phyloP scores from a whole-genome alignment of 805 yeast species.

The Teunomyces pallodes region DNA sequence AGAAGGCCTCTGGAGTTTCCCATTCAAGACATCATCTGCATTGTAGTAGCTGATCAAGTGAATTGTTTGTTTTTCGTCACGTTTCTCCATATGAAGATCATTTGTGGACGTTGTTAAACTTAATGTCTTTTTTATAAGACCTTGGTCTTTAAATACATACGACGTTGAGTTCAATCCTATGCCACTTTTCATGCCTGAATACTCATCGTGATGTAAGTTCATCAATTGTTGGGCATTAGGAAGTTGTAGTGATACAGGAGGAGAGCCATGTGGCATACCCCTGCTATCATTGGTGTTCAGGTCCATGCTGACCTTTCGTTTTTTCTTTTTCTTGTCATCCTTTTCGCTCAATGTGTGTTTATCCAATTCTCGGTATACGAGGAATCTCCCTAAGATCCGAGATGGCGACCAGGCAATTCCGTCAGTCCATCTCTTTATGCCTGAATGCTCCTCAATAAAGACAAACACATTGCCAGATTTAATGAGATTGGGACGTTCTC shows the following conservation, averaged over 20 bases:
- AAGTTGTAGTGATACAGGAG: constrained; percentile 7
- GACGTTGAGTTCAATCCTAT: constrained; percentile 50
- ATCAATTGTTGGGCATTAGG: constrained; percentile 4
- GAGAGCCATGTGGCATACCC: constrained; percentile 1
- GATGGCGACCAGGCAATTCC: constrained; percentile 95
- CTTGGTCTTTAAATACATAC: constrained; percentile 65
- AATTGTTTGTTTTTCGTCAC: constrained; percentile 43
- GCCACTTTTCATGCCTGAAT: constrained; percentile 16
- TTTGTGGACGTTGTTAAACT: constrained; percentile 40
- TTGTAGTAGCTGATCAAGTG: constrained; percentile 80
- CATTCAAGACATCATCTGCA: constrained; percentile 67
- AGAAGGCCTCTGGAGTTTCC: constrained; percentile 57
- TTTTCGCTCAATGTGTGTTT: constrained; percentile 40
- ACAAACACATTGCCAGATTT: constrained; percentile 80
- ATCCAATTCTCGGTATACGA: constrained; percentile 71
- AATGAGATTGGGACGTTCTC: constrained; percentile 65
- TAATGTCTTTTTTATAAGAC: constrained; percentile 80
- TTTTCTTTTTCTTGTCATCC: constrained; percentile 42
- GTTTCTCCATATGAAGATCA: constrained; percentile 24
- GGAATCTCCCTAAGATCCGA: constrained; percentile 78
- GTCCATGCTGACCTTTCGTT: constrained; percentile 18
- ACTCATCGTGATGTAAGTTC: constrained; percentile 6
- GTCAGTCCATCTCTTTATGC: constrained; percentile 94
- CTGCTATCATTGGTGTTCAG: constrained; percentile 7
- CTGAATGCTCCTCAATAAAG: constrained; percentile 76